Percentiles rank a stretch among this genome's conserved stretches.
These are phyloP conservation scores for Tuber indicum DNA, from an alignment of 495 filamentous ascomycete genomes.

Conservation along the genomic window DNA sequence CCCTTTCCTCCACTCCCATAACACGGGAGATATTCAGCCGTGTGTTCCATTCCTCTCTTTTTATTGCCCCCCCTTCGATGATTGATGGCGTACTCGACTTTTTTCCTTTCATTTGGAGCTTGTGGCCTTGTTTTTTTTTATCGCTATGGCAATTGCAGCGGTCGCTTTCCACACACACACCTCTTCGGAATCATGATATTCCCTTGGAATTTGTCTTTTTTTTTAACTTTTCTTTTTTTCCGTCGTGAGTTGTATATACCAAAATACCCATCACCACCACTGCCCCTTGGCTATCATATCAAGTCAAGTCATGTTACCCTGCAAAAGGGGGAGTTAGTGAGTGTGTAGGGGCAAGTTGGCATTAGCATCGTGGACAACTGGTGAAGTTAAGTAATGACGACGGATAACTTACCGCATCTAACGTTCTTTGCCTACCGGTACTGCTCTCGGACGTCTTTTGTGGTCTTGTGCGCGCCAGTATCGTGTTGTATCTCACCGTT, in stretches of 20 bases:
- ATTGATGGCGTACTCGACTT: conserved; percentile 4
- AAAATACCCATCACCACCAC: neutral
- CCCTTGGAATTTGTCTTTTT: neutral
- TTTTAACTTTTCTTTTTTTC: neutral
- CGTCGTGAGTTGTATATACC: conserved; percentile 2
- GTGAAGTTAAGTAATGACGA: neutral
- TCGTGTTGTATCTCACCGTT: no score
- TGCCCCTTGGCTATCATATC: neutral
- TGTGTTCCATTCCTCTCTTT: neutral
- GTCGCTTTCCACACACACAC: neutral
- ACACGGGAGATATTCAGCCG: neutral
- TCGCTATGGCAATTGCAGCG: neutral
- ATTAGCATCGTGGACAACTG: neutral
- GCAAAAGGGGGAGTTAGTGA: neutral
- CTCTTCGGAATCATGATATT: neutral
- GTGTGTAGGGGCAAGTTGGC: neutral
- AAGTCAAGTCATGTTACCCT: neutral
- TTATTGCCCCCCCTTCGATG: neutral
- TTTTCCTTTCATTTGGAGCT: neutral
- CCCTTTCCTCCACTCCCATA: neutral
- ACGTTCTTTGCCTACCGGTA: neutral
- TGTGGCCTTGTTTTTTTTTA: neutral
- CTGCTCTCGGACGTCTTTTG: neutral
- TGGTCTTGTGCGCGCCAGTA: neutral
- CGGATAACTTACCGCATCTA: neutral